These are phyloP conservation scores for Strigomonas galati DNA, from an alignment of 208 protist genomes.

Conservation along the genomic window DNA sequence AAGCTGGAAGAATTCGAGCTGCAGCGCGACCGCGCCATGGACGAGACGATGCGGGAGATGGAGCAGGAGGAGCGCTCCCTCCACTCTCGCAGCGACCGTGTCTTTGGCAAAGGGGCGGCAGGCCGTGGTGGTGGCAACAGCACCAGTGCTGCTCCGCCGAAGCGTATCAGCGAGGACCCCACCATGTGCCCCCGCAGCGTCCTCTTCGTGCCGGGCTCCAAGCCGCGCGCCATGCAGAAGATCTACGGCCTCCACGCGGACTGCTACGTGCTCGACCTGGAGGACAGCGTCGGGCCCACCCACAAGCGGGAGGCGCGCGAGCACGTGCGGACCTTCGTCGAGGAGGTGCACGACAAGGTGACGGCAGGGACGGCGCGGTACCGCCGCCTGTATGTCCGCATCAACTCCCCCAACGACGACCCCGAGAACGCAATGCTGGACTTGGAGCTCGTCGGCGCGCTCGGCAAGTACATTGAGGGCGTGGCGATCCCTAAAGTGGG, in stretches of 20 bases:
- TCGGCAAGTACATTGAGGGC: conserved; percentile 68
- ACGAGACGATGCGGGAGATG: conserved; percentile 20
- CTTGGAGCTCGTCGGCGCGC: conserved; percentile 63
- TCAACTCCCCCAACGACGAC: conserved; percentile 79
- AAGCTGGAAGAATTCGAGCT: conserved; percentile 49
- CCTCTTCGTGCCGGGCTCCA: conserved; percentile 65
- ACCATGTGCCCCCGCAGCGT: conserved; percentile 69
- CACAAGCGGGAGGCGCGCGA: conserved; percentile 59
- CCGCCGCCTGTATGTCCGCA: conserved; percentile 59
- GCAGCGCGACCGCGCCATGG: conserved; percentile 41
- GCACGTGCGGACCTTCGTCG: conserved; percentile 36
- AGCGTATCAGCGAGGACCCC: conserved; percentile 44
- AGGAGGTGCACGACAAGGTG: conserved; percentile 15
- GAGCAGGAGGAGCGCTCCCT: conserved; percentile 12
- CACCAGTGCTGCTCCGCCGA: neutral
- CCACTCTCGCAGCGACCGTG: neutral
- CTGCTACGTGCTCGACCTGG: conserved; percentile 78
- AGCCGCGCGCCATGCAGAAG: conserved; percentile 51
- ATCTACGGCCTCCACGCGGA: conserved; percentile 54
- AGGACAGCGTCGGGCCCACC: conserved; percentile 43
- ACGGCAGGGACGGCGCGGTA: neutral
- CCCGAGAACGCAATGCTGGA: conserved; percentile 71
- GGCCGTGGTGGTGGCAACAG: neutral
- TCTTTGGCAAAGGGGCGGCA: neutral
- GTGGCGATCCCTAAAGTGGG: conserved; percentile 73